Base-by-base conservation (phyloP, 2,329 filamentous ascomycete genomes). In the Ophiocordyceps robertsii region DNA sequence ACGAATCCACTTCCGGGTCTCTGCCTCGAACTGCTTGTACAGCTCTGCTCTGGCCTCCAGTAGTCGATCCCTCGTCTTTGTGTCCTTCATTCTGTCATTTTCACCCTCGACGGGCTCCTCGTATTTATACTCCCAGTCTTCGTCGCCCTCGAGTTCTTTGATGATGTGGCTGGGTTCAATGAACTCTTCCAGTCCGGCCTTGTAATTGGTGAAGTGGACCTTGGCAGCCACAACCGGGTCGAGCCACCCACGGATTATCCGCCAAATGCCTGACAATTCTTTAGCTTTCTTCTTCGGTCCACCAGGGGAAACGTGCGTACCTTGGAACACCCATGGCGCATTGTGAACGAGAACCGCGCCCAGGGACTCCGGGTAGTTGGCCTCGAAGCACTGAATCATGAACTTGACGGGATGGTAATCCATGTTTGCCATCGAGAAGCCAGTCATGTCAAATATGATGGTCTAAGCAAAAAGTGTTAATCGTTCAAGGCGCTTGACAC, bases 341-440 rank as follows among this genome's bases (percentile, higher is more conserved):
- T 95, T 95, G 69, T 98, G 92, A 32, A 98, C 86, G 38, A 96
- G 74, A 3, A 96, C 86, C 2, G 83, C 75, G 27, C 90, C 92
- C 1, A 98, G 72, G 39, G 80, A 90, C 62, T 98, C 92, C 1
- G 92, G 92, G 54, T 96, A 98, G 60, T 98, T 96, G 46, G 92
- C 92, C 66, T 98, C 92, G 57, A 98, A 98, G 62, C 89, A 95
- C 63, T 95, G 94, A 63, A 98, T 95, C 83, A 98, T 95, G 66
- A 96, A 98, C 57, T 95, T 98, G 44, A 98, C 86, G 1, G 92
- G 90, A 0, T 84, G 77, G 60, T 96, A 96, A 61, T 98, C 92
- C 92, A 98, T 96, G 63, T 98, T 98, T 14, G 89, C 82, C 67
- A 96, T 72, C 16, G 84, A 84, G 61, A 96, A 96, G 48, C 82